Percentiles rank a stretch among this genome's conserved stretches.
phyloP scores from a whole-genome alignment of 345 rosid species.

The Hibiscus trionum region DNA sequence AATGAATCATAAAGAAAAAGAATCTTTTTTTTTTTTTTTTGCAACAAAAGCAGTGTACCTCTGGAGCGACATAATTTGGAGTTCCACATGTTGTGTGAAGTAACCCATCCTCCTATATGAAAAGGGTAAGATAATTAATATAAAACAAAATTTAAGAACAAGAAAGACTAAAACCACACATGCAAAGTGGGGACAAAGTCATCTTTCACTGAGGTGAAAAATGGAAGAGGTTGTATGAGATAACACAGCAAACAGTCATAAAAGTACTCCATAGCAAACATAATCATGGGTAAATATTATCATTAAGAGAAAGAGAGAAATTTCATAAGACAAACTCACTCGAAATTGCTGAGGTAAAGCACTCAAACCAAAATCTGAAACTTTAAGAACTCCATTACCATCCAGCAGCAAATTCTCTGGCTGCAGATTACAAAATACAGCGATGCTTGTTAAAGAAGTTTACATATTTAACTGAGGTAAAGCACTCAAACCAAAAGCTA shows the following conservation, averaged over 20 bases:
- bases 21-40: not conserved
- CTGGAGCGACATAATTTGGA: slow-evolving; percentile 99
- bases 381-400: slow-evolving; percentile 77
- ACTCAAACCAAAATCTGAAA: slow-evolving; percentile 97
- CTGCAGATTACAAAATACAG: slow-evolving; percentile 33
- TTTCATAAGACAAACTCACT: slow-evolving; percentile 35
- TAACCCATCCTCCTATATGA: slow-evolving; percentile 81
- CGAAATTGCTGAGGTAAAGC: slow-evolving; percentile 99
- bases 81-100: slow-evolving; percentile 99
- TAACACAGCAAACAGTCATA: not conserved
- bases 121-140: slow-evolving; percentile 11
- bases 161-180: not conserved
- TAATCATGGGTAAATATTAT: not conserved
- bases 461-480: slow-evolving; percentile 1
- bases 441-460: not conserved
- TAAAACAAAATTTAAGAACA: not conserved
- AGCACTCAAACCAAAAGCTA: not conserved
- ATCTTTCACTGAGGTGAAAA: not conserved
- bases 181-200: not conserved
- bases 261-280: not conserved
- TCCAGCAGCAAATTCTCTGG: slow-evolving; percentile 95
- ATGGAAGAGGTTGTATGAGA: not conserved
- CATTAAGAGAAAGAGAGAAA: not conserved
- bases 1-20: not conserved
- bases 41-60: slow-evolving; percentile 42